Evolutionary conservation across 257 asterid species (phyloP).

Genomic region (Capsicum rhomboideum): DNA sequence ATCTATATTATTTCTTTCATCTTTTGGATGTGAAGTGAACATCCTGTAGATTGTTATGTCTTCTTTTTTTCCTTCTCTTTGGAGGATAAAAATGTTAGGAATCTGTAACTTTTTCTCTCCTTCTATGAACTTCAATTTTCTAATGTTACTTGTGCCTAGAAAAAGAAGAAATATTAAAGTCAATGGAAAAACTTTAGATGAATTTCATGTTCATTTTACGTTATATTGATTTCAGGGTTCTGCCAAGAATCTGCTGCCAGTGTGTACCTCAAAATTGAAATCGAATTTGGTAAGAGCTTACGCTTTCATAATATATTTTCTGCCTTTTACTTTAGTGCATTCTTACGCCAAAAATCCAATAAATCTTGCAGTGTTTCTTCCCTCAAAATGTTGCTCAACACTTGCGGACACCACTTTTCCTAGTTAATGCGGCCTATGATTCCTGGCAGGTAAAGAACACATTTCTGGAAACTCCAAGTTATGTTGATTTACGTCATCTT

Average conservation of each 20-base stretch:
- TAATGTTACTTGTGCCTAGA: background rate
- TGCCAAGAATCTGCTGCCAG: conserved; percentile 49
- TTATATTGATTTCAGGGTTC: conserved; percentile 55
- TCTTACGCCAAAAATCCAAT: background rate
- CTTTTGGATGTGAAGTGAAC: background rate
- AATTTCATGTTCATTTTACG: background rate
- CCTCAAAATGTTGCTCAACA: conserved; percentile 58
- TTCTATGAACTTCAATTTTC: background rate
- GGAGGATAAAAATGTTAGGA: background rate
- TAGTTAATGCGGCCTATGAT: conserved; percentile 79
- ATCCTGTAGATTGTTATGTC: background rate
- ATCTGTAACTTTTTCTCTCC: background rate
- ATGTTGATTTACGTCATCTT: background rate
- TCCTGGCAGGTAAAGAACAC: conserved; percentile 84
- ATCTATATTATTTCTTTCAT: background rate
- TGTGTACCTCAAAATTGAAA: conserved; percentile 62
- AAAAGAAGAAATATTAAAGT: background rate
- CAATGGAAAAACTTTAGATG: background rate
- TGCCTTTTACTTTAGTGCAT: background rate
- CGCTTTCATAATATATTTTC: background rate
- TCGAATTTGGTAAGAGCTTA: conserved; percentile 56
- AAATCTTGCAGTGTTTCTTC: conserved; percentile 68
- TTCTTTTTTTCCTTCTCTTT: background rate
- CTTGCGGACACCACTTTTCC: conserved; percentile 62
- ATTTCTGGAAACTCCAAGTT: background rate